Evolutionary conservation across 2,329 filamentous ascomycete genomes (phyloP).

Genomic region (Xylariaceae sp.): DNA sequence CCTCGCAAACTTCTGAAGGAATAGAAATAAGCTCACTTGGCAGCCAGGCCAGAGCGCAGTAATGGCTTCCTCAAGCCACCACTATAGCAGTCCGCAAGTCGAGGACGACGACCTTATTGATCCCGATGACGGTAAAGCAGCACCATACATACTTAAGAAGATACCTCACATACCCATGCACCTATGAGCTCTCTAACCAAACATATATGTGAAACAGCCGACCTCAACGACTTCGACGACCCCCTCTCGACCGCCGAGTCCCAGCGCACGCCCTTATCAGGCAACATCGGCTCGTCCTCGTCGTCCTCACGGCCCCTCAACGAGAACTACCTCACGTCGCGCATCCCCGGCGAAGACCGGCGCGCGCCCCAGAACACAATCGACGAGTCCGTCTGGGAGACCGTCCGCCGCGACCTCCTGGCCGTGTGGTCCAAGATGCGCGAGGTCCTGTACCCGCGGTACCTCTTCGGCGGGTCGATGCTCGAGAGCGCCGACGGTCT

Average conservation of each 20-base stretch:
- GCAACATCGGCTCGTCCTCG: conserved; percentile 68
- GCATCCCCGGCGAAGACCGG: conserved; percentile 89
- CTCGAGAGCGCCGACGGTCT: conserved; percentile 52
- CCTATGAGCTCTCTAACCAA: too few relatives aligned
- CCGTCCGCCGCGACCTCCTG: conserved; percentile 83
- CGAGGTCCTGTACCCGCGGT: conserved; percentile 93
- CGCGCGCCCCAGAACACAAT: conserved; percentile 88
- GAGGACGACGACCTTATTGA: conserved; percentile 69
- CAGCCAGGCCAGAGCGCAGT: conserved; percentile 13
- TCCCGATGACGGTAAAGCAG: conserved; percentile 71
- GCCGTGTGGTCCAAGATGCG: conserved; percentile 98
- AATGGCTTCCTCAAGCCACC: conserved; percentile 50
- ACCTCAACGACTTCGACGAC: conserved; percentile 90
- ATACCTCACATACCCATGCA: too few relatives aligned
- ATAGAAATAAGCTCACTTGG: too few relatives aligned
- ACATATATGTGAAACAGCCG: conserved; percentile 60
- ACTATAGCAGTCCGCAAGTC: conserved; percentile 59
- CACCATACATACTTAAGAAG: too few relatives aligned
- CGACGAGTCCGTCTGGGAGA: conserved; percentile 96
- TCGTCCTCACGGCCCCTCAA: conserved; percentile 58
- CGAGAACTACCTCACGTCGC: conserved; percentile 80
- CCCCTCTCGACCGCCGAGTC: conserved; percentile 63
- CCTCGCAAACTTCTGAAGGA: too few relatives aligned
- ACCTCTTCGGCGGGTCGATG: conserved; percentile 73
- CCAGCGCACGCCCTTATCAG: conserved; percentile 75